Evolutionary conservation across 2,329 filamentous ascomycete genomes (phyloP).

Genomic region (Fusarium clavum): DNA sequence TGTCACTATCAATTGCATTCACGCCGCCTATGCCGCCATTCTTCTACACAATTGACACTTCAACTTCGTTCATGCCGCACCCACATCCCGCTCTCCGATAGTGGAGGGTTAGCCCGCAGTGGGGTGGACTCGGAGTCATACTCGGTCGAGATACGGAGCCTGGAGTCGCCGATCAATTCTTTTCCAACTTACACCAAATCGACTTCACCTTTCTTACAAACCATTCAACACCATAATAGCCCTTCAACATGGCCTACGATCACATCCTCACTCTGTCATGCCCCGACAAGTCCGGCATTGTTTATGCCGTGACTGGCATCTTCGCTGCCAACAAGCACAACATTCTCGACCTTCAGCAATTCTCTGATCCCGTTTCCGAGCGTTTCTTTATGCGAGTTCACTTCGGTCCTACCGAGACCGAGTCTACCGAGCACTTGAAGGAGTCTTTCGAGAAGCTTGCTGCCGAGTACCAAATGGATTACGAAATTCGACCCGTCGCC

Average conservation of each 20-base stretch:
- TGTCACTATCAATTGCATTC: background rate
- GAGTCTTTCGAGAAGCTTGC: constrained; percentile 71
- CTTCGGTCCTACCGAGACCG: constrained; percentile 70
- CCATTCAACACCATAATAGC: background rate
- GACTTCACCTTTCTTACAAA: background rate
- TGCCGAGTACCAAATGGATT: constrained; percentile 73
- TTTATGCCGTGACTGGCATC: constrained; percentile 84
- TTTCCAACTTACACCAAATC: constrained; percentile 4
- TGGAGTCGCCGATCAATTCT: constrained; percentile 12
- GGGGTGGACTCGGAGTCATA: constrained; percentile 43
- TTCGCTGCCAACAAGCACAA: constrained; percentile 80
- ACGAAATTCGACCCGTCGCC: constrained; percentile 74
- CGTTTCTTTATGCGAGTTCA: constrained; percentile 92
- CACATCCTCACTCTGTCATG: constrained; percentile 85
- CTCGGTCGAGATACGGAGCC: constrained; percentile 16
- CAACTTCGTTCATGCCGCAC: background rate
- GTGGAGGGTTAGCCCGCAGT: constrained; percentile 47
- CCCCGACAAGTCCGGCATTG: constrained; percentile 86
- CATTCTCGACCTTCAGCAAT: constrained; percentile 87
- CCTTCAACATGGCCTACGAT: constrained; percentile 60
- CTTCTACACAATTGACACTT: background rate
- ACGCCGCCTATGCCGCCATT: background rate
- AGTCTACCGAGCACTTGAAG: constrained; percentile 63
- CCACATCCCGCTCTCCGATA: constrained; percentile 33
- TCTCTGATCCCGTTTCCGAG: constrained; percentile 78